Evolutionary conservation across 2,329 filamentous ascomycete species (phyloP).

Genomic region (Colletotrichum sp.): DNA sequence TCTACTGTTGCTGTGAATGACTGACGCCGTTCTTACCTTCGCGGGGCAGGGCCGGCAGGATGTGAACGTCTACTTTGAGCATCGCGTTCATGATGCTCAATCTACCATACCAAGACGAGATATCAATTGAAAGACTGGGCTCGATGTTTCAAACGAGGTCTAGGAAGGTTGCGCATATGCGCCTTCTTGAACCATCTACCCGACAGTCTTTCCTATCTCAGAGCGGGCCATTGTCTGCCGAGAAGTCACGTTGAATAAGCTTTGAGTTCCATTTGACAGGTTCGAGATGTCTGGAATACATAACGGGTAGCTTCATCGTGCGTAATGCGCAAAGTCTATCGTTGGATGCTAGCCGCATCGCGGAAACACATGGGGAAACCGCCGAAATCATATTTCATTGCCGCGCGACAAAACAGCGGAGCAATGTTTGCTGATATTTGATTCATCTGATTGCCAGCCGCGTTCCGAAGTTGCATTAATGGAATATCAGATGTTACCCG

Average conservation of each 20-base stretch:
- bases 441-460: neutral
- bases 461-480: neutral
- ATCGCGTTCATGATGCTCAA: fast-evolving
- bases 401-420: neutral
- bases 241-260: neutral
- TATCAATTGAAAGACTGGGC: fast-evolving
- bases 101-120: neutral
- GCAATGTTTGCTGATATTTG: neutral
- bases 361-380: neutral
- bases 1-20: fast-evolving
- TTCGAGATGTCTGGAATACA: neutral
- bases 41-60: neutral
- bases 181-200: neutral
- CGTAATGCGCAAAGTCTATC: neutral
- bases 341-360: neutral
- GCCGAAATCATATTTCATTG: neutral
- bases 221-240: neutral
- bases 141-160: fast-evolving
- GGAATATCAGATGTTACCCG: neutral
- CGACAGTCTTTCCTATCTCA: neutral
- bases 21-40: neutral
- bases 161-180: neutral
- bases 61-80: neutral
- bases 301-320: neutral
- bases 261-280: neutral